A percentile compares a stretch with the other conserved stretches of the same genome.
Evolutionary conservation across 768 basidiomycete species (phyloP).

Genomic region (Auricularia cornea): DNA sequence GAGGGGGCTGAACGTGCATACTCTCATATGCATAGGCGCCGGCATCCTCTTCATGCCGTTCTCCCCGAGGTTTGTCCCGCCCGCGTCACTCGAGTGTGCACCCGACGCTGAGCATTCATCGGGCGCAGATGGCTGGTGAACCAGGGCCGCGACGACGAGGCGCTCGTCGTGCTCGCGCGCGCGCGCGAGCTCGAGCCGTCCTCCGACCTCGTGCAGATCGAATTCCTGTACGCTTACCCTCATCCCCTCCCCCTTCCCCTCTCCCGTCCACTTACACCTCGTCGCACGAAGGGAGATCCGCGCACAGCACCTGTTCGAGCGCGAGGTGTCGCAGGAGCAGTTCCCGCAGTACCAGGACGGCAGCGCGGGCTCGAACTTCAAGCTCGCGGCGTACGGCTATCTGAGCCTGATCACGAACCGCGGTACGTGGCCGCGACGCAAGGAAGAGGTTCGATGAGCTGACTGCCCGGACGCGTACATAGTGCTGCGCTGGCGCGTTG

Average conservation of each 20-base stretch:
- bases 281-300: conserved; percentile 74
- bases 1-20: too few relatives aligned
- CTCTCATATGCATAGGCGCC: conserved; percentile 20
- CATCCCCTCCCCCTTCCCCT: not conserved
- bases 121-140: conserved; percentile 64
- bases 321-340: conserved; percentile 45
- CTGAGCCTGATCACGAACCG: conserved; percentile 48
- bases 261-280: conserved; percentile 17
- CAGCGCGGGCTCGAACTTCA: conserved; percentile 45
- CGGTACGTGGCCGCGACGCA: conserved; percentile 21
- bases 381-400: conserved; percentile 47
- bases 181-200: conserved; percentile 50
- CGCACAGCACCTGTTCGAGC: conserved; percentile 65
- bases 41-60: conserved; percentile 76
- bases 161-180: conserved; percentile 50
- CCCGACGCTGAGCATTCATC: not conserved
- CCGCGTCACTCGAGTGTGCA: too few relatives aligned
- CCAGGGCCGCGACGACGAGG: conserved; percentile 67
- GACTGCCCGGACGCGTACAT: not conserved
- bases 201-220: conserved; percentile 59
- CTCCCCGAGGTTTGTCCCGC: conserved; percentile 50
- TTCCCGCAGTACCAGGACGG: conserved; percentile 64
- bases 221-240: conserved; percentile 50
- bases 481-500: conserved; percentile 56
- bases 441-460: not conserved